Base-by-base conservation (phyloP, 2,329 filamentous ascomycete species). In the Calycina marina region DNA sequence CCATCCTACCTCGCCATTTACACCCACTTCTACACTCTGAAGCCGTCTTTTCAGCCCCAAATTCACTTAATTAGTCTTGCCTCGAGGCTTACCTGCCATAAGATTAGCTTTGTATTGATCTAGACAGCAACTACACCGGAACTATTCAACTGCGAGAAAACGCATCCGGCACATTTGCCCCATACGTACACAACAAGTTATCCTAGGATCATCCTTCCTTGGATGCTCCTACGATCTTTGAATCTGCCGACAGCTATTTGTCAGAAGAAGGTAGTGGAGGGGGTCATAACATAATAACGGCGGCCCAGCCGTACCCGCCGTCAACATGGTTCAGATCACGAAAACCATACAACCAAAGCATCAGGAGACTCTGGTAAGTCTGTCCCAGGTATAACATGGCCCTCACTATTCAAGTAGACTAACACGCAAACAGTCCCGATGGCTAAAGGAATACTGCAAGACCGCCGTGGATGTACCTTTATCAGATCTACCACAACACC, bases 361-460 rank as follows among this genome's bases (percentile, higher is more conserved):
- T 53, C 65, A 63, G 58, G 73, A 77, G 57, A 76, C 70, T 17
- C 50, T 76, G 64, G 73, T 78, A 60, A 56, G 67, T 54, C 26
- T 25, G n/a, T n/a, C n/a, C n/a, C n/a, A n/a, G n/a, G n/a, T n/a
- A n/a, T n/a, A n/a, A n/a, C n/a, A n/a, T n/a, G n/a, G n/a, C n/a
- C n/a, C n/a, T n/a, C n/a, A n/a, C n/a, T n/a, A n/a, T n/a, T n/a
- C n/a, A n/a, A n/a, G n/a, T n/a, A n/a, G n/a, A 13, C 43, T 51
- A 30, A 47, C 32, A n/a, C 11, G 14, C 30, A 25, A 42, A 29
- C 45, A 94, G 83, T 93, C 90, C 56, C 78, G 84, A 45, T 93
- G 81, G 66, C 69, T 96, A 43, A 71, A 77, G 56, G 68, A 78
- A 33, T 96, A 86, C 52, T 77, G 93, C 49, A 64, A 76, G 48